Base-by-base conservation (phyloP, 805 yeast species). In the Myxozyma sirexii region DNA sequence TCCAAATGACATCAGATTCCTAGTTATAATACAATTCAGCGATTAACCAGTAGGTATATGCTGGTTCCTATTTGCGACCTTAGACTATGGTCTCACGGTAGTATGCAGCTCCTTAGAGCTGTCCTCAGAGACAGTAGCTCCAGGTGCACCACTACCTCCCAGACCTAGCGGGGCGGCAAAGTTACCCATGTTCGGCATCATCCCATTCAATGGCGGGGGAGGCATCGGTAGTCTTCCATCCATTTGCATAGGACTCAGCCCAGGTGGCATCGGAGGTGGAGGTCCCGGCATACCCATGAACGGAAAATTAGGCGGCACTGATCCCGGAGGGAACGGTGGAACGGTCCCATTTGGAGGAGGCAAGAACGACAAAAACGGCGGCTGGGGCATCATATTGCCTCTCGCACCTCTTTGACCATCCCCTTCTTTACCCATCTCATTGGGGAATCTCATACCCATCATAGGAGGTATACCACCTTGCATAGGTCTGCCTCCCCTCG, bases 181-280 rank as follows among this genome's bases (percentile, higher is more conserved):
- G 6, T 19, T 26, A 12, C 39, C 39, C 12, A 38, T 26, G 23
- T 38, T 29, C 19, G 53, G 43, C 53, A 48, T 24, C 10, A 37
- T 29, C n/a, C 53, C 53, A 21, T 37, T 37, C 29, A 48, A 12
- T 24, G 54, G 54, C n/a, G 46, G 54, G 24, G 54, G 54, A 19
- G 54, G 54, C 38, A 50, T 39, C n/a, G 46, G 46, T 3, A 50
- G 37, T 26, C 46, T 39, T 17, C 43, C 51, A 47, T 47, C 51
- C 39, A 47, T 38, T 38, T 38, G 42, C 52, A 47, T 47, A 23
- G 39, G 41, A 47, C 31, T 52, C 41, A 39, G n/a, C 7, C 61
- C 62, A 27, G 63, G 53, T 7, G 47, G 56, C 33, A 50, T 49
- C 26, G 60, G 56, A n/a, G 62, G 62, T 26, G 59, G 62, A 1